A percentile compares a stretch with the other conserved stretches of the same genome.
Conservation (phyloP, 129 eudicot genomes). For the Silybum marianum region DNA sequence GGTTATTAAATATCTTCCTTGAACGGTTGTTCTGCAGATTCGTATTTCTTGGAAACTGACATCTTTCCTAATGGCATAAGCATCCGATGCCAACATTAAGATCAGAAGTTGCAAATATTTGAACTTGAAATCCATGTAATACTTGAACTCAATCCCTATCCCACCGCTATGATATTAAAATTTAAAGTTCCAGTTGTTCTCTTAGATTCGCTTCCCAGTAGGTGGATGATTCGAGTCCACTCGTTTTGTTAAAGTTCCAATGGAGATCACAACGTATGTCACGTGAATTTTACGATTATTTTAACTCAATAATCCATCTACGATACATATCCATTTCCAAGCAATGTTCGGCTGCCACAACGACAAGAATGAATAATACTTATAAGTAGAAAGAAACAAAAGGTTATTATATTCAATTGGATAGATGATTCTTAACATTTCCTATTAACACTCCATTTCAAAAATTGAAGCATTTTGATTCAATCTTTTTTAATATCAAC, state of each 20-base stretch:
- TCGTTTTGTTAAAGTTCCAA: neutral
- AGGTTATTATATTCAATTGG: neutral
- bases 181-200: neutral
- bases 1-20: conserved; percentile 82
- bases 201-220: neutral
- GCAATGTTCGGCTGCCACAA: conserved; percentile 2
- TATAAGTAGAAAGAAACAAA: conserved; percentile 11
- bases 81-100: conserved; percentile 19
- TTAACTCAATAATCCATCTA: conserved; percentile 16
- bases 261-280: neutral
- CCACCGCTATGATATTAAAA: conserved; percentile 10
- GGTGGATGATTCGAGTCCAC: neutral
- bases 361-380: conserved; percentile 3
- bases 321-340: neutral
- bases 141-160: conserved; percentile 11
- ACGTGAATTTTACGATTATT: neutral
- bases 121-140: conserved; percentile 36
- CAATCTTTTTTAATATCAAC: neutral
- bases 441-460: neutral
- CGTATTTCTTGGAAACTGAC: conserved; percentile 46
- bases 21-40: conserved; percentile 76
- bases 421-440: neutral
- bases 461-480: neutral
- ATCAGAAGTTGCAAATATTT: conserved; percentile 15
- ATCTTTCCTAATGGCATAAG: conserved; percentile 53